phyloP scores from a whole-genome alignment of 345 rosid genomes.

The Eucalyptus cladocalyx region DNA sequence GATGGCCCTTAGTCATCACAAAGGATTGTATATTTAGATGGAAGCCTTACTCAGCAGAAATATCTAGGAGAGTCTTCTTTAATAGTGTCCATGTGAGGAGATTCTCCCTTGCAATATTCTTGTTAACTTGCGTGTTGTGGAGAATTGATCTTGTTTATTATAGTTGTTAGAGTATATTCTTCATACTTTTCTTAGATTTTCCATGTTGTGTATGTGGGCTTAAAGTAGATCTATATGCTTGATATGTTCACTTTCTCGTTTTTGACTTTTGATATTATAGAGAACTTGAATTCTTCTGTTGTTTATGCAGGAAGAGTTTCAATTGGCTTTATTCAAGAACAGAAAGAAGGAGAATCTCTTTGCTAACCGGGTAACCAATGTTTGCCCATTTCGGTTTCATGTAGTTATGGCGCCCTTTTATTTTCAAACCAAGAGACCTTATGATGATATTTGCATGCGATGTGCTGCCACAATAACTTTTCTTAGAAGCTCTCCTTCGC shows the following conservation, averaged over 20 bases:
- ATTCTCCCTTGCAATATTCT: background rate
- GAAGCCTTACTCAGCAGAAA: background rate
- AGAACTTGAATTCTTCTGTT: background rate
- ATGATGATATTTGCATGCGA: background rate
- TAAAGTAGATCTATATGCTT: background rate
- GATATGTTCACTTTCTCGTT: background rate
- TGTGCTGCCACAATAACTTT: background rate
- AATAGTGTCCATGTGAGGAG: background rate
- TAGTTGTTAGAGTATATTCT: background rate
- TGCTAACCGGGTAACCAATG: conserved; percentile 65
- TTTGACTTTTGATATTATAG: background rate
- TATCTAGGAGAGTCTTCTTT: background rate
- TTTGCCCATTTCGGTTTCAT: background rate
- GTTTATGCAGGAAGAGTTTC: conserved; percentile 87
- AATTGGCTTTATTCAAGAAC: conserved; percentile 81
- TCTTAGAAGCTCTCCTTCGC: background rate
- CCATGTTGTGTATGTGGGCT: background rate
- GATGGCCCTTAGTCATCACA: background rate
- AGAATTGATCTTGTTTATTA: background rate
- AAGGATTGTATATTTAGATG: background rate
- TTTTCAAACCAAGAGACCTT: background rate
- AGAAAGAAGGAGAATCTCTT: conserved; percentile 87
- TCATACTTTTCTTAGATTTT: background rate
- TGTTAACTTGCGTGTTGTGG: background rate
- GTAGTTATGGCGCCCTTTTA: background rate